phyloP scores from a whole-genome alignment of 805 yeast species.

The Yarrowia keelungensis region DNA sequence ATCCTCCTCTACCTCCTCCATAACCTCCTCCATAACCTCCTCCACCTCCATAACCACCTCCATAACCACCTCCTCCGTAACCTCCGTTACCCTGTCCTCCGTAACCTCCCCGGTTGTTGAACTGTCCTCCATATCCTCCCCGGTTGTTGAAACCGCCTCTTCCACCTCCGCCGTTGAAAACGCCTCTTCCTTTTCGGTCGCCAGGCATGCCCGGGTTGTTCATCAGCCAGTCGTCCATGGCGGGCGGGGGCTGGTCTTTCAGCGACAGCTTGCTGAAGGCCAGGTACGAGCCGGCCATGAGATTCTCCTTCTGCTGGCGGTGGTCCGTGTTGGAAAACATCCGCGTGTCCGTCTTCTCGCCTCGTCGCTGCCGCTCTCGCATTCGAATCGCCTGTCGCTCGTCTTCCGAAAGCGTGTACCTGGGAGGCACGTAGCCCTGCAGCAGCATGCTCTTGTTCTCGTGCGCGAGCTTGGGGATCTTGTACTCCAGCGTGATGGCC shows the following conservation, averaged over 20 bases:
- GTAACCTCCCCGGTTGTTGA: neutral
- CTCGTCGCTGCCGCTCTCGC: conserved; percentile 43
- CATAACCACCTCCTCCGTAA: conserved; percentile 39
- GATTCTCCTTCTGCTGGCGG: conserved; percentile 17
- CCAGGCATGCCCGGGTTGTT: conserved; percentile 21
- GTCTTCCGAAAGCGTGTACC: conserved; percentile 65
- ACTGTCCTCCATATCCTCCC: conserved; percentile 44
- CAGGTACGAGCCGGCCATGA: conserved; percentile 41
- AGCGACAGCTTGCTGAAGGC: conserved; percentile 39
- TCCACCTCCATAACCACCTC: conserved; percentile 49
- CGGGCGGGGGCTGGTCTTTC: conserved; percentile 4
- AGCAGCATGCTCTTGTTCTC: conserved; percentile 81
- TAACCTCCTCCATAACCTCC: conserved; percentile 45
- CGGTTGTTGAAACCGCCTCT: conserved; percentile 34
- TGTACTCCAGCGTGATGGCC: conserved; percentile 56
- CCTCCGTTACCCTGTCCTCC: neutral
- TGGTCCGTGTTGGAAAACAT: conserved; percentile 40
- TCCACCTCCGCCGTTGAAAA: neutral
- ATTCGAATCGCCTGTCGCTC: conserved; percentile 65
- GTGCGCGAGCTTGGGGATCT: conserved; percentile 63
- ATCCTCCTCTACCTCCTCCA: conserved; percentile 43
- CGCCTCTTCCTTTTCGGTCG: neutral
- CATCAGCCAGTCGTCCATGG: conserved; percentile 1
- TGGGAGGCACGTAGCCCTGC: conserved; percentile 75
- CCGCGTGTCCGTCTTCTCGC: conserved; percentile 39